These are phyloP conservation scores for Fusarium coicis DNA, from an alignment of 2,329 filamentous ascomycete species.

Conservation along the genomic window DNA sequence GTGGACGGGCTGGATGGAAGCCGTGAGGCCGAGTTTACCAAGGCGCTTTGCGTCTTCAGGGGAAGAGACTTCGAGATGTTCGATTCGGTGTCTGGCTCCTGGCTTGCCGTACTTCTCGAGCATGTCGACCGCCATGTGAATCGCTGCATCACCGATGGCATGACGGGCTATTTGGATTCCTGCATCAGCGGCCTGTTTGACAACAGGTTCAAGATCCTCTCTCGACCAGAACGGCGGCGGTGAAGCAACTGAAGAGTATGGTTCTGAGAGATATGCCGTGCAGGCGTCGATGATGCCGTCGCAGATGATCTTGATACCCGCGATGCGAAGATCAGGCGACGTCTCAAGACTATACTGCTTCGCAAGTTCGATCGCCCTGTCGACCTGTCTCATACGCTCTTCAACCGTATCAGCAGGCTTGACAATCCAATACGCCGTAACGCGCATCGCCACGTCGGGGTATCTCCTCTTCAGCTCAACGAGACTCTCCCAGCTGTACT, in stretches of 20 bases:
- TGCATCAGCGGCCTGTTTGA: slow-evolving; percentile 61
- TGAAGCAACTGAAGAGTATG: slow-evolving; percentile 60
- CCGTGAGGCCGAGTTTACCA: slow-evolving; percentile 66
- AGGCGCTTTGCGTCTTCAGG: slow-evolving; percentile 66
- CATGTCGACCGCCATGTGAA: slow-evolving; percentile 65
- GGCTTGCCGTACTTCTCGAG: slow-evolving; percentile 56
- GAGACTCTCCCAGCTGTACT: slow-evolving; percentile 64
- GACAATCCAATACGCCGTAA: slow-evolving; percentile 69
- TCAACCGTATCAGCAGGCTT: slow-evolving; percentile 56
- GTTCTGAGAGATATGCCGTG: slow-evolving; percentile 67
- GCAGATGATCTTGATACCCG: slow-evolving; percentile 71
- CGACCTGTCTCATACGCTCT: slow-evolving; percentile 58
- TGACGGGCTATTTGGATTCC: slow-evolving; percentile 70
- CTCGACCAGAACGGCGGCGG: slow-evolving; percentile 64
- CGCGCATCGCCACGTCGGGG: slow-evolving; percentile 52
- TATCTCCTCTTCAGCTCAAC: slow-evolving; percentile 53
- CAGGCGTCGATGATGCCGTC: slow-evolving; percentile 73
- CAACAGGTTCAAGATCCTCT: slow-evolving; percentile 63
- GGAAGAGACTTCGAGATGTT: slow-evolving; percentile 70
- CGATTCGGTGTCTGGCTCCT: slow-evolving; percentile 66
- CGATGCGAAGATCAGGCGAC: slow-evolving; percentile 58
- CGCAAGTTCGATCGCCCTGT: slow-evolving; percentile 59
- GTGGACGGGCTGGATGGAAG: slow-evolving; percentile 67
- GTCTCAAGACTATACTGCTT: slow-evolving; percentile 47
- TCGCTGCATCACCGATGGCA: slow-evolving; percentile 70